phyloP scores from a whole-genome alignment of 345 rosid genomes.

The Populus ilicifolia region DNA sequence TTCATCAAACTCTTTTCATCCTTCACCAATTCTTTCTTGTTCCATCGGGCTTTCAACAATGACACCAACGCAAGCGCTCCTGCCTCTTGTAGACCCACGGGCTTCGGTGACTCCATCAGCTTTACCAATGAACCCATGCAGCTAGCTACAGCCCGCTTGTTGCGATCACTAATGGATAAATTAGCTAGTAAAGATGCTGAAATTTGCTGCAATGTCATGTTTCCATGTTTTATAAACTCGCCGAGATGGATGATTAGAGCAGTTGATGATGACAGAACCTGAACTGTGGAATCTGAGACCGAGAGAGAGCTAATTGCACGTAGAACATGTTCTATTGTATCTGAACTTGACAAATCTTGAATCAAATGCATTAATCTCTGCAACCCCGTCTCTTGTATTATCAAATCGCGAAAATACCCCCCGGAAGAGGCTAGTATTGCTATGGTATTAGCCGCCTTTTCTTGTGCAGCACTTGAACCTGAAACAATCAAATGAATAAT shows the following conservation, averaged over 20 bases:
- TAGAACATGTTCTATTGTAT: constrained; percentile 44
- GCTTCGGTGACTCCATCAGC: constrained; percentile 68
- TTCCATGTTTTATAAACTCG: constrained; percentile 56
- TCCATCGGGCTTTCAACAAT: constrained; percentile 51
- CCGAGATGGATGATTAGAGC: constrained; percentile 49
- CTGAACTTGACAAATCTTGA: constrained; percentile 42
- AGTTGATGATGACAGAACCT: constrained; percentile 58
- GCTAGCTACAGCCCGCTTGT: constrained; percentile 62
- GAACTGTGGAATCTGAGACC: constrained; percentile 24
- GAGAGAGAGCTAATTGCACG: constrained; percentile 48
- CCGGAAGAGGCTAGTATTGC: constrained; percentile 61
- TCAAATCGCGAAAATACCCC: constrained; percentile 50
- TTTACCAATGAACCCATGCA: constrained; percentile 54
- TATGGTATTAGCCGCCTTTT: constrained; percentile 49
- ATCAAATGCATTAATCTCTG: constrained; percentile 48
- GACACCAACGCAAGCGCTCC: constrained; percentile 53
- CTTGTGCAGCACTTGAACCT: constrained; percentile 33
- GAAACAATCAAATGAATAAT: constrained; percentile 47
- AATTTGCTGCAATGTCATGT: constrained; percentile 44
- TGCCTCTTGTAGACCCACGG: constrained; percentile 66
- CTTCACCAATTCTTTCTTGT: constrained; percentile 54
- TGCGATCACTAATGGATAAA: constrained; percentile 54
- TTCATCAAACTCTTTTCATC: constrained; percentile 72
- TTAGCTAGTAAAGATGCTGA: constrained; percentile 49
- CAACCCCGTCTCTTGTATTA: constrained; percentile 58